Percentiles rank a stretch among this genome's conserved stretches.
Conservation (phyloP, 1,284 basidiomycete species). For the Leccinum ponderosum region DNA sequence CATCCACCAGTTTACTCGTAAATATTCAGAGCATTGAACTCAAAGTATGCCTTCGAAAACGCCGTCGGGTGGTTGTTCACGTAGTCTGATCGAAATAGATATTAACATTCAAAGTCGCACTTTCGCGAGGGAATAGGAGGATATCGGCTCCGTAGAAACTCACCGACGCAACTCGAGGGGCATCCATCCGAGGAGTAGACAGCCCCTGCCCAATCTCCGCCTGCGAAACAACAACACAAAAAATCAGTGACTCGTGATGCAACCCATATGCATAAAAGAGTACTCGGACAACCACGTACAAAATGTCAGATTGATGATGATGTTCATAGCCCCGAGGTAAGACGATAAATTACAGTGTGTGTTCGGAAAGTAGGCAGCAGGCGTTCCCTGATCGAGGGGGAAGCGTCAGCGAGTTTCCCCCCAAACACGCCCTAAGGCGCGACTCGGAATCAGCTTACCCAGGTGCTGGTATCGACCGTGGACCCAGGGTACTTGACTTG, state of each 20-base stretch:
- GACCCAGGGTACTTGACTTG: constrained; percentile 13
- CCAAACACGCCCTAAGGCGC: too few species aligned
- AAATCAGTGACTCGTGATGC: background rate
- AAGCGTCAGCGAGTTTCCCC: background rate
- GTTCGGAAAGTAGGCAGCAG: constrained; percentile 21
- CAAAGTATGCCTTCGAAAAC: constrained; percentile 26
- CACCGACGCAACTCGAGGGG: constrained; percentile 35
- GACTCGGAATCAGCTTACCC: constrained; percentile 14
- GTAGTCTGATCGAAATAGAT: constrained; percentile 9
- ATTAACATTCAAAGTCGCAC: background rate
- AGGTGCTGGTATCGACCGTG: constrained; percentile 21
- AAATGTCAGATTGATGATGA: constrained; percentile 27
- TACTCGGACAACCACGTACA: constrained; percentile 19
- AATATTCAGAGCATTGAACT: constrained; percentile 29
- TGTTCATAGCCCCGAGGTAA: constrained; percentile 24
- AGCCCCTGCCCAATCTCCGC: constrained; percentile 45
- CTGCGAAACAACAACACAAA: constrained; percentile 14
- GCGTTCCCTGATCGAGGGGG: constrained; percentile 16
- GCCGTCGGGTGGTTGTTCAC: constrained; percentile 16
- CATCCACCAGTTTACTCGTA: constrained; percentile 13
- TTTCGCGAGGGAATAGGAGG: background rate
- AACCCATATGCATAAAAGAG: background rate
- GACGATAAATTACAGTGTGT: constrained; percentile 18
- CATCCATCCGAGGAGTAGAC: constrained; percentile 34
- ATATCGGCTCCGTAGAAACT: constrained; percentile 11